Evolutionary conservation across 2,329 filamentous ascomycete species (phyloP), one percentile per base, ranked within the genome.

Genomic region (Cladobotryum mycophilum): DNA sequence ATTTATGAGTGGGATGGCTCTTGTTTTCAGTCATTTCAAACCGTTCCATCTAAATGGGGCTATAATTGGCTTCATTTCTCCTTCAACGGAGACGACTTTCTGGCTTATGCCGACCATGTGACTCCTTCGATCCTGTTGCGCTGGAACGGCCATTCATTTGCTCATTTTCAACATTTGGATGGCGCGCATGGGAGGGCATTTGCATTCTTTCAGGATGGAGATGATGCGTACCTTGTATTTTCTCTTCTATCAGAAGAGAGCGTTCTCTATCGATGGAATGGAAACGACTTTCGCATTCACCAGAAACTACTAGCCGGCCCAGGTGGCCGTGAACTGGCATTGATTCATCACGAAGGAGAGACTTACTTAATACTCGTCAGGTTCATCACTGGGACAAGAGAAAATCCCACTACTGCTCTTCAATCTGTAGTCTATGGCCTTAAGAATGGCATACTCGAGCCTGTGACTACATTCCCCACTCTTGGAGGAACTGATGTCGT

Each of bases 1-100:
- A 41, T 46, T 22, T 42, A 17, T 17, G 34, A 47, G 22, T 47
- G 45, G 45, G 34, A 47, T 25, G 45, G 45, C 30, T 36, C 45
- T 13, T 15, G 14, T 11, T 47, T 47, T 38, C 5, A 13, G 14
- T 17, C 30, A 4, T 47, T 47, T n/a, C 45, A 47, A 18, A 47
- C 17, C 6, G 45, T 47, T 5, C 34, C 45, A 18, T 37, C 45
- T 17, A 22, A 36, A 37, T 38, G 34, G 30, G 45, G 45, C 5
- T 38, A 47, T 11, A 38, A 36, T 15, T 38, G 30, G 34, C 41
- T 42, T 14, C 41, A 42, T 25, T 42, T 42, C 20, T 17, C 41
- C 20, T 18, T 42, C 2, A 11, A 42, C 17, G 18, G 20, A 14
- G 20, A 22, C 8, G 41, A 42, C 2, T 42, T 42, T 25, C 13